Evolutionary conservation across 768 basidiomycete species (phyloP).

Genomic region (Calocybe gangraenosa): DNA sequence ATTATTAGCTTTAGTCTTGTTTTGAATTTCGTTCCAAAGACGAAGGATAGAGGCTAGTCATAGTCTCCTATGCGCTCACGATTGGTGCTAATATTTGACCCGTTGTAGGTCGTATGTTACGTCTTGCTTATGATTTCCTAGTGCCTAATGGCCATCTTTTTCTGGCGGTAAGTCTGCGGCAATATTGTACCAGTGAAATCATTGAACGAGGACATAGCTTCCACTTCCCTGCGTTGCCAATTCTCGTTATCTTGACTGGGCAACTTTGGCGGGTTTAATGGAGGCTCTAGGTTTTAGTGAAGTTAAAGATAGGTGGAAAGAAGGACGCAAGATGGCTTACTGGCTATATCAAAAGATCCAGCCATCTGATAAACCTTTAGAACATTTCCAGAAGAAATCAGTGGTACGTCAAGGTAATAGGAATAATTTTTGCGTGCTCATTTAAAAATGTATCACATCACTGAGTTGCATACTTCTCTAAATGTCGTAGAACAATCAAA

Average conservation of each 20-base stretch:
- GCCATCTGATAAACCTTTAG: constrained; percentile 2
- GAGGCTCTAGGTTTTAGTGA: constrained; percentile 56
- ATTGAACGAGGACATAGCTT: constrained; percentile 42
- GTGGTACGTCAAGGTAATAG: constrained; percentile 62
- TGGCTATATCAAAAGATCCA: constrained; percentile 66
- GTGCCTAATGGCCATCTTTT: constrained; percentile 56
- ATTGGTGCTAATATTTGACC: constrained; percentile 3
- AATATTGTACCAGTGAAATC: background rate
- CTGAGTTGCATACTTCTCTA: too few relatives aligned
- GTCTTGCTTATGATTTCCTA: constrained; percentile 54
- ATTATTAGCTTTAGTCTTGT: constrained; percentile 84
- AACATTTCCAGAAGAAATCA: constrained; percentile 47
- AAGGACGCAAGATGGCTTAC: constrained; percentile 82
- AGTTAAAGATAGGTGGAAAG: constrained; percentile 56
- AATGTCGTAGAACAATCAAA: too few relatives aligned
- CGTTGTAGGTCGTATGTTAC: constrained; percentile 64
- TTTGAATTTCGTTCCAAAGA: constrained; percentile 80
- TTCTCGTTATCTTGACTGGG: constrained; percentile 74
- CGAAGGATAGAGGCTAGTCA: constrained; percentile 66
- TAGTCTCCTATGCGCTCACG: background rate
- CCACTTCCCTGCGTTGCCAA: constrained; percentile 83
- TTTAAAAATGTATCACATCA: background rate
- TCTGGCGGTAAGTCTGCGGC: constrained; percentile 52
- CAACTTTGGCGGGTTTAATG: constrained; percentile 58
- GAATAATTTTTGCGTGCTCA: constrained; percentile 76